A percentile compares a stretch with the other conserved stretches of the same genome.
Evolutionary conservation across 768 basidiomycete species (phyloP).

Genomic region (Mycena leptocephala): DNA sequence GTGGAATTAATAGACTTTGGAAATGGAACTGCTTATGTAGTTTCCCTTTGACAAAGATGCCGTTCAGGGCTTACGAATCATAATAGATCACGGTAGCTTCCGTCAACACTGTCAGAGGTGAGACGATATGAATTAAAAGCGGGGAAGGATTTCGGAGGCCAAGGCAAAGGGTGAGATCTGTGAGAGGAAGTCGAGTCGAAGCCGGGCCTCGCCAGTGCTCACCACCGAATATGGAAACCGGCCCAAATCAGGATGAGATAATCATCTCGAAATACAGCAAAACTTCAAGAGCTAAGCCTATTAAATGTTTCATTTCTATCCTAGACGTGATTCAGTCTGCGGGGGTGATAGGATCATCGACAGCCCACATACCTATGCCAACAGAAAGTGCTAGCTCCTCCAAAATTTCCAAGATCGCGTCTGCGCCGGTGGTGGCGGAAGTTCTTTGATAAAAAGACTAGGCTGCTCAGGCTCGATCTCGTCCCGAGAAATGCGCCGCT

Average conservation of each 20-base stretch:
- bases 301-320: not conserved
- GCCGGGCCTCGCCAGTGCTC: not conserved
- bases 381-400: constrained; percentile 18
- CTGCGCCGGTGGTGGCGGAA: constrained; percentile 23
- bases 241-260: not conserved
- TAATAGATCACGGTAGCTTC: not conserved
- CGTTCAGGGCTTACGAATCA: constrained; percentile 22
- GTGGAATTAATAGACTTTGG: constrained; percentile 20
- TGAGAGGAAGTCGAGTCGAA: too few relatives aligned
- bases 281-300: not conserved
- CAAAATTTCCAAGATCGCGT: constrained; percentile 33
- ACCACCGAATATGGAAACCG: not conserved
- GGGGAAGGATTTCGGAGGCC: not conserved
- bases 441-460: constrained; percentile 50
- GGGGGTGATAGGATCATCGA: not conserved
- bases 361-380: not conserved
- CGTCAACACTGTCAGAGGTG: not conserved
- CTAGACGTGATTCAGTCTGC: constrained; percentile 5
- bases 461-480: constrained; percentile 41
- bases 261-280: not conserved
- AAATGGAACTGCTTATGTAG: constrained; percentile 28
- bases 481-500: constrained; percentile 57
- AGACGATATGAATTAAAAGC: not conserved
- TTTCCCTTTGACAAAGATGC: not conserved
- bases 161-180: not conserved